Evolutionary conservation across 164 flowering plant genomes (phyloP), one percentile per base, ranked within the genome.

Genomic region (Hamamelis virginiana): DNA sequence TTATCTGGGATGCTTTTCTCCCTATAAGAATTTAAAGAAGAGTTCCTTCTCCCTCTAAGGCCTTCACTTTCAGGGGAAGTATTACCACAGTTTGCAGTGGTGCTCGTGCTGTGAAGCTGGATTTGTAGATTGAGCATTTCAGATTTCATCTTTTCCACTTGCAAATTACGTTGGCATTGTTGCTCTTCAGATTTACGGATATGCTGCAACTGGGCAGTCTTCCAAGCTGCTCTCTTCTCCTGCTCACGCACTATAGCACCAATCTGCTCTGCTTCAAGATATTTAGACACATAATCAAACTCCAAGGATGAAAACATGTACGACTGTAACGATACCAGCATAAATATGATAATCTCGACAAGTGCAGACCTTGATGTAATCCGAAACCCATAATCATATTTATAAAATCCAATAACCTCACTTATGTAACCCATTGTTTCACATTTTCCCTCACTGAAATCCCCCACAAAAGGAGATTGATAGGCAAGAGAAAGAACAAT

Each of bases 191-290:
- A 78, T 68, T 86, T 77, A 67, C 93, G 92, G 60, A 91, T 91
- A 62, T 83, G 84, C 67, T 78, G 89, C 80, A 91, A 76, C 65
- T 89, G 93, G 28, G 81, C 91, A 69, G 91, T 89, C 70, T 89
- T 89, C 93, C 97, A 89, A n/a, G 93, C 85, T 71, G 95, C 91
- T 77, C 78, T 82, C 70, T 88, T 91, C 82, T 88, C 95, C 77
- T 91, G 92, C 67, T 90, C 88, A 47, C 82, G 83, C 63, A 88
- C 90, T 64, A 89, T 82, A 38, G 95, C 92, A 60, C 90, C 97
- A 74, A 91, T 89, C 71, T 91, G 95, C 79, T 91, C 95, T 41
- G 91, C 91, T 72, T 91, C 93, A 56, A 91, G 91, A 74, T 91
- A 91, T 66, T 87, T 80, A 45, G 85, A 88, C 12, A 91, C 91